A percentile compares a stretch with the other conserved stretches of the same genome.
Conservation (phyloP, 257 asterid genomes). For the Avicennia marina region DNA sequence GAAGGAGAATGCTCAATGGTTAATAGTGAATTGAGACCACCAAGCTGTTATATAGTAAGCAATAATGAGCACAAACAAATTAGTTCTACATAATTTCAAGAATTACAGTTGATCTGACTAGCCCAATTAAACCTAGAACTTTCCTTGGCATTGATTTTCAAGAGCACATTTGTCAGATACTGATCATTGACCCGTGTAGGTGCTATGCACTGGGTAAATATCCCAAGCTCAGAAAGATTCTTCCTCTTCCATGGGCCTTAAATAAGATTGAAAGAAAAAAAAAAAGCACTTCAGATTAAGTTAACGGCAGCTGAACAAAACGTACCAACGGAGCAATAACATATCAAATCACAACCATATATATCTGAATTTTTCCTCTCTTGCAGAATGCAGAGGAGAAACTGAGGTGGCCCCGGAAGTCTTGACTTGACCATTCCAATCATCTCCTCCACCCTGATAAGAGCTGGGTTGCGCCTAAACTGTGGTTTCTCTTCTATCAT, state of each 20-base stretch:
- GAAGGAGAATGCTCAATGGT: conserved; percentile 30
- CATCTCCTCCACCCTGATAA: conserved; percentile 59
- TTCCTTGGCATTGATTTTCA: conserved; percentile 73
- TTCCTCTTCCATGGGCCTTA: conserved; percentile 79
- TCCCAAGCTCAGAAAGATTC: conserved; percentile 49
- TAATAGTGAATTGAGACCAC: conserved; percentile 61
- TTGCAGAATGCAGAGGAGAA: conserved; percentile 61
- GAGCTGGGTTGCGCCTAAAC: conserved; percentile 39
- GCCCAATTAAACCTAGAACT: conserved; percentile 4
- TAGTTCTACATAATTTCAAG: not conserved
- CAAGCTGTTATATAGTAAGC: conserved; percentile 41
- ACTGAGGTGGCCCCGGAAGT: conserved; percentile 47
- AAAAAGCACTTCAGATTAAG: too few relatives aligned
- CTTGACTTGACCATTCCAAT: conserved; percentile 19
- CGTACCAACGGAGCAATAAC: not conserved
- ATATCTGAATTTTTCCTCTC: conserved; percentile 63
- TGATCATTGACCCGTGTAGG: conserved; percentile 65
- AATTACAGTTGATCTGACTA: not conserved
- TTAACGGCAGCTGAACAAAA: not conserved
- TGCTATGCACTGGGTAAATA: conserved; percentile 63
- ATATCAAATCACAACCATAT: conserved; percentile 38
- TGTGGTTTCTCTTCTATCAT: conserved; percentile 38
- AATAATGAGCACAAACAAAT: not conserved
- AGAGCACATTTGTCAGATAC: conserved; percentile 57
- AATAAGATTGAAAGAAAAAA: conserved; percentile 13